Evolutionary conservation across 306 rosid species (phyloP), one percentile per base, ranked within the genome.

Genomic region (Malus sylvestris): DNA sequence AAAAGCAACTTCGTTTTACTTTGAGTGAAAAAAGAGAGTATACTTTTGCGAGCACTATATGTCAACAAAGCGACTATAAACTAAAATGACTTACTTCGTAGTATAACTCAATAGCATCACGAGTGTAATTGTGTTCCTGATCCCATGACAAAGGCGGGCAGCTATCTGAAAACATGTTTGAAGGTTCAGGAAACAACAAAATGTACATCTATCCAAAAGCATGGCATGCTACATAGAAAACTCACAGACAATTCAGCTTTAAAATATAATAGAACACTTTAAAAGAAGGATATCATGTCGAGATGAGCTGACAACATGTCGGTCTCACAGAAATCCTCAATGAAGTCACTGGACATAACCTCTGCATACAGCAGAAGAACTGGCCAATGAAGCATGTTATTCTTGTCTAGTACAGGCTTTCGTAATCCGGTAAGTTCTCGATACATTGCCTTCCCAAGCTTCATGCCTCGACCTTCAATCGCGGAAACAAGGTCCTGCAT

Each of bases 271-370:
- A 74, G 27, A 76, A 73, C 75, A 76, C 49, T 62, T 59, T 22
- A 73, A 44, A 73, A 35, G 67, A 94, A 90, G 99, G 99, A 95
- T 95, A 95, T 92, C 89, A 88, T 81, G 83, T 90, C 97, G 72
- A 95, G 92, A 89, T 92, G 97, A 80, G 73, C 89, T 15, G 93
- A 80, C 83, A 92, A 85, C 93, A 90, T 84, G 89, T 95, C 97
- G 4, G 89, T 86, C 97, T 95, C 98, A 6, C 96, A 92, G 78
- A 92, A 95, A 82, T 95, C 97, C 87, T 95, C 97, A 23, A 95
- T 92, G 76, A 95, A 90, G 84, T 92, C 98, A 76, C 97, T 90
- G 61, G 97, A 90, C 98, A 92, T 95, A 84, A 90, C 93, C 87
- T 90, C 98, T 14, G 97, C 97, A 78, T 95, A 95, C 64, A 95